phyloP scores from a whole-genome alignment of 441 rosid genomes.

The Erysimum cheiri region DNA sequence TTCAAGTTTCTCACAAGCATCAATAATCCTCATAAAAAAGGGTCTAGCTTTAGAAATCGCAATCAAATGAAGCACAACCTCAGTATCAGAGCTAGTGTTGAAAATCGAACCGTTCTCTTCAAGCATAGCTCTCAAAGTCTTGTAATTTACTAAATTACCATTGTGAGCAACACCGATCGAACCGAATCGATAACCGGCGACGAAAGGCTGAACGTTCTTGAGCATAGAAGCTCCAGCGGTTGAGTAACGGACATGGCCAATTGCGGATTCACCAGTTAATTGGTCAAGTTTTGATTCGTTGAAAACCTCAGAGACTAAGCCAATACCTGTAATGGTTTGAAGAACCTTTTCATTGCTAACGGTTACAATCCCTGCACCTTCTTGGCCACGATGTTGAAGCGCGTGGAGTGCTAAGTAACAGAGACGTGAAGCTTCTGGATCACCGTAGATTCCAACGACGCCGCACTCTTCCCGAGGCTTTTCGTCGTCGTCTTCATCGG shows the following conservation, averaged over 20 bases:
- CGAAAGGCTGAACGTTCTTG: conserved; percentile 27
- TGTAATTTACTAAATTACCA: conserved; percentile 29
- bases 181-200: conserved; percentile 13
- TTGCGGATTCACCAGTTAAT: conserved; percentile 11
- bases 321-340: conserved; percentile 92
- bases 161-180: conserved; percentile 23
- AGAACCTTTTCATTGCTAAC: conserved; percentile 66
- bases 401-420: conserved; percentile 93
- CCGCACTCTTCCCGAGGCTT: conserved; percentile 98
- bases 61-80: conserved; percentile 89
- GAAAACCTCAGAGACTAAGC: conserved; percentile 51
- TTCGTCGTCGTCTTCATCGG: conserved; percentile 52
- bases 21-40: conserved; percentile 78
- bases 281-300: conserved; percentile 22
- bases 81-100: conserved; percentile 47
- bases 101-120: conserved; percentile 30
- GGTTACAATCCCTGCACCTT: conserved; percentile 96
- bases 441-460: conserved; percentile 89
- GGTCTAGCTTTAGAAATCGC: conserved; percentile 86
- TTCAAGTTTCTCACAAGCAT: conserved; percentile 78
- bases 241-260: conserved; percentile 31
- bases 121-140: conserved; percentile 19
- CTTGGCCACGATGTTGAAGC: conserved; percentile 95
- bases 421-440: conserved; percentile 89
- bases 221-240: conserved; percentile 23